Evolutionary conservation across 805 yeast species (phyloP).

Genomic region (Kodamaea leandrae): DNA sequence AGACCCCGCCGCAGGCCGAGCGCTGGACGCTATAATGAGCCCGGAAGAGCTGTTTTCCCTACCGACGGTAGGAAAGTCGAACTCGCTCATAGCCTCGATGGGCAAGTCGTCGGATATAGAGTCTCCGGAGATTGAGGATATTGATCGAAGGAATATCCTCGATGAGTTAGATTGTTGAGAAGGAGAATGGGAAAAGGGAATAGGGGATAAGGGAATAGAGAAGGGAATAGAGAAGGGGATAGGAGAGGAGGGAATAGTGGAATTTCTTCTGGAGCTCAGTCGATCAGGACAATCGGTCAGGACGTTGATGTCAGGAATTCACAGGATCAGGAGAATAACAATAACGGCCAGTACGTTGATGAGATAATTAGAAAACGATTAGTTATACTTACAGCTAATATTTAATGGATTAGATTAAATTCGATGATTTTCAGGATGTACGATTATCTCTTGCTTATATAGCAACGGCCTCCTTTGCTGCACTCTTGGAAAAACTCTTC

Average conservation of each 20-base stretch:
- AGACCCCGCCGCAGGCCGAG: constrained; percentile 2
- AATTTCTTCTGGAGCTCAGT: no score
- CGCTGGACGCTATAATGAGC: constrained; percentile 4
- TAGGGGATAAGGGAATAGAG: neutral
- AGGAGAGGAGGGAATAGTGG: neutral
- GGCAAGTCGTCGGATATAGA: neutral
- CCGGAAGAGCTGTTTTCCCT: constrained; percentile 53
- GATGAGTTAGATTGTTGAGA: constrained; percentile 8
- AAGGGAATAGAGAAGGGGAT: neutral
- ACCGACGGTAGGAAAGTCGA: constrained; percentile 34
- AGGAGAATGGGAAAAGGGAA: no score
- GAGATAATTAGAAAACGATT: no score
- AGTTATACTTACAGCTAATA: no score
- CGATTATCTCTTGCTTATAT: no score
- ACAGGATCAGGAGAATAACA: no score
- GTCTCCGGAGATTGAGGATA: constrained; percentile 7
- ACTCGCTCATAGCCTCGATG: constrained; percentile 15
- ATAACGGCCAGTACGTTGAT: no score
- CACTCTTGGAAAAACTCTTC: constrained; percentile 24
- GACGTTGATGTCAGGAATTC: no score
- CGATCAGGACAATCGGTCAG: no score
- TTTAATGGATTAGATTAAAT: no score
- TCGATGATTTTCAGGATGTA: no score
- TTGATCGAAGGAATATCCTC: constrained; percentile 9
- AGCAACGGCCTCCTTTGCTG: neutral